Evolutionary conservation across 176 grass and related monocot genomes (phyloP), one percentile per base, ranked within the genome.

Genomic region (Lolium multiflorum): DNA sequence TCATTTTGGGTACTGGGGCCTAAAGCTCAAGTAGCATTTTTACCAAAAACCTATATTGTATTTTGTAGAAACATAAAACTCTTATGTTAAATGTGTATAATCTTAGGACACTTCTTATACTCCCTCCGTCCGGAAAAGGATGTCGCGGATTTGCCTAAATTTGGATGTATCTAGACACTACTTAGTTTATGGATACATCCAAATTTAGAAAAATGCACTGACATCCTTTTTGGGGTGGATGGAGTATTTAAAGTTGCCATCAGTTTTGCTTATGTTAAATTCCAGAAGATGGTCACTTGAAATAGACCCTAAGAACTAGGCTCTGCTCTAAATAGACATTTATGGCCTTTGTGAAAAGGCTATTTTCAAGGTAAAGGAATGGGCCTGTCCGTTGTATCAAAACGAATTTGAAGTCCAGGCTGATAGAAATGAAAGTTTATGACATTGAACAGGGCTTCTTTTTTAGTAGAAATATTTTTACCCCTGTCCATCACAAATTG

Each of bases 381-480:
- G 28, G 4, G 9, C 4, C 13, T 35, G 11, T 46, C 10, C 20
- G 24, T 74, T 24, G 13, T 0, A 28, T 18, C 48, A 31, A 25
- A 61, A 25, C 11, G 8, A 59, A 79, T 79, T 79, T 43, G 24
- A 44, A 39, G 75, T 37, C n/a, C n/a, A 44, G 57, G 13, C 56
- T 41, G 20, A 21, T 79, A 44, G 56, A 60, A 79, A 78, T 3
- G 6, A 43, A 21, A 61, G 11, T 59, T 61, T 79, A 44, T 61
- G 39, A 64, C 21, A 80, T 26, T 62, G 37, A 48, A 15, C 63
- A 48, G 0, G 38, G 0, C 14, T 22, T 26, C 3, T 9, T 61
- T 62, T 60, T 46, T 63, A 80, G 39, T 48, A 80, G 58, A 80
- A 64, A 64, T 26, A 47, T 48, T 14, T 79, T 54, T 79, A 74